Base-by-base conservation (phyloP, 768 basidiomycete genomes). In the Mycena alexandri region DNA sequence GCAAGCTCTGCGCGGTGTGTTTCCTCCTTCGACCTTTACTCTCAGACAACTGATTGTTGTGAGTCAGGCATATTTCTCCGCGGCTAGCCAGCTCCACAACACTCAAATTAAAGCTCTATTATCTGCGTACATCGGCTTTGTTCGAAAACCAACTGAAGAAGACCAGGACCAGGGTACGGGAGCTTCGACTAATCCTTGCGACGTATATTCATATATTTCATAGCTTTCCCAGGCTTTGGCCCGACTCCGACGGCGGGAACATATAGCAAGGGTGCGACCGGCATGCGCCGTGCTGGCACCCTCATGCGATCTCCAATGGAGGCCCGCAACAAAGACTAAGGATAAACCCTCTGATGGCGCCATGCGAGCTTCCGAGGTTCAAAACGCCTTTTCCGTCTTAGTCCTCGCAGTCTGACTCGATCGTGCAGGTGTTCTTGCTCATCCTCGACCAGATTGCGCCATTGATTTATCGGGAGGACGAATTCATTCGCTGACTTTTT, bases 401-500 rank as follows among this genome's bases (percentile, higher is more conserved):
- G 38, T 68, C 52, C 58, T 61, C 50, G n/a, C 33, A 2, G 14
- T 47, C 61, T 63, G 14, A 60, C 54, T 17, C 25, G 13, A 22
- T 25, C 17, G 9, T n/a, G 1, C 53, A 62, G 60, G 60, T 33
- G 61, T 66, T 52, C 67, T 84, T 84, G 11, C 83, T 88, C 61
- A 85, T 93, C 21, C 79, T 98, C 12, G 90, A 93, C 57, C 91
- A 94, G 75, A 84, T 98, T 21, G 84, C 88, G 0, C 87, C 88
- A 5, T 84, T 90, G 62, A 85, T 98, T n/a, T 89, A 91, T 67
- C 86, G 86, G 13, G 96, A 99, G 79, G 90, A 92, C 72, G 90
- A 90, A 36, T 98, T 98, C 79, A 89, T 98, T 67, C n/a, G 87
- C 91, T 11, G 93, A 96, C 73, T 98, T 98, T 79, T 81, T 99